Percentiles rank a stretch among this genome's conserved stretches.
Evolutionary conservation across 1,139 yeast species (phyloP).

Genomic region (Trichomonascaceae sp.): DNA sequence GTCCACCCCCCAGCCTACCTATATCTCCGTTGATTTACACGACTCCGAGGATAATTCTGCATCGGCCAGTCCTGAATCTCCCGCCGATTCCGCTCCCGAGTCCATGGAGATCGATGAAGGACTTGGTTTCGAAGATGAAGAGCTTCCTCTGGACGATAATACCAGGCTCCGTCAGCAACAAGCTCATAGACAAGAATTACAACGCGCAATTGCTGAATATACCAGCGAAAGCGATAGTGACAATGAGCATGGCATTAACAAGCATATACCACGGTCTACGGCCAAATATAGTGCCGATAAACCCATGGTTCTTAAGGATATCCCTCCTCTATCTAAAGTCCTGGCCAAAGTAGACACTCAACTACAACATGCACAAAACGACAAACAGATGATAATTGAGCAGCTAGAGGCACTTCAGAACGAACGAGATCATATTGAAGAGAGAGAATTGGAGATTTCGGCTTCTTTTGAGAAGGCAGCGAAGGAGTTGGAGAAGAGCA

Average conservation of each 20-base stretch:
- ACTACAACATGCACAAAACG: background rate
- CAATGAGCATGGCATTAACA: slow-evolving; percentile 4
- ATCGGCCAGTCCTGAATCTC: background rate
- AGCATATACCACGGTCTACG: background rate
- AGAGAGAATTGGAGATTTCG: background rate
- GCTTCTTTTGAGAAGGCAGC: slow-evolving; percentile 5
- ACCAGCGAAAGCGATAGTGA: slow-evolving; percentile 2
- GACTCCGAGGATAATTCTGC: slow-evolving; percentile 2
- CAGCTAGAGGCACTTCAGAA: slow-evolving; percentile 7
- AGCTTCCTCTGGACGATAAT: slow-evolving; percentile 32
- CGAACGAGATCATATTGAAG: slow-evolving; percentile 4
- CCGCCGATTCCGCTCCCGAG: background rate
- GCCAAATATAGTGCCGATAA: background rate
- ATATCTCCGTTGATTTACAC: slow-evolving; percentile 2
- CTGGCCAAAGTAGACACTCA: background rate
- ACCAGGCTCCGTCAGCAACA: slow-evolving; percentile 25
- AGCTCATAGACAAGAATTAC: slow-evolving; percentile 35
- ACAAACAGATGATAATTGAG: background rate
- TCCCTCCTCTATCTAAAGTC: background rate
- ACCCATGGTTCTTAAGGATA: background rate
- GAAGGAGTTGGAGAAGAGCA: background rate
- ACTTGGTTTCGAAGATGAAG: slow-evolving; percentile 34
- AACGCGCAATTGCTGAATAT: slow-evolving; percentile 34
- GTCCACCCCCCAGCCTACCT: background rate
- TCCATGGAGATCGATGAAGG: slow-evolving; percentile 27